Evolutionary conservation across 208 protist genomes (phyloP).

Genomic region (Phytomonas sp.): DNA sequence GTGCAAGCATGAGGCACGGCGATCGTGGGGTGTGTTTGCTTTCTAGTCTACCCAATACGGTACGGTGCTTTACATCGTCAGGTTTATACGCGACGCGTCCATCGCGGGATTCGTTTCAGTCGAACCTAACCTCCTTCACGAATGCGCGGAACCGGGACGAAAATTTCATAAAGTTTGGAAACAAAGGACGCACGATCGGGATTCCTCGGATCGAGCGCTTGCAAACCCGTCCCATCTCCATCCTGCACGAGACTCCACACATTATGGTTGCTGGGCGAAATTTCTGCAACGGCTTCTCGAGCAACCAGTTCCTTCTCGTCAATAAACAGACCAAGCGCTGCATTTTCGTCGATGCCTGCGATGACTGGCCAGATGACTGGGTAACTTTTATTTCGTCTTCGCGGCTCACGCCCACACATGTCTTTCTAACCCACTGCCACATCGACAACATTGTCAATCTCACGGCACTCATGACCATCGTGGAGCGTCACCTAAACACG

Average conservation of each 20-base stretch:
- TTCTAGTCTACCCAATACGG: not conserved
- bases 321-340: conserved; percentile 56
- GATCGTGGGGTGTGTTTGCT: not conserved
- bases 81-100: conserved; percentile 8
- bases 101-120: conserved; percentile 38
- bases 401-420: conserved; percentile 45
- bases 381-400: conserved; percentile 65
- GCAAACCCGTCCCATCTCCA: conserved; percentile 53
- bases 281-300: conserved; percentile 74
- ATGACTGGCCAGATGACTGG: conserved; percentile 91
- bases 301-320: conserved; percentile 81
- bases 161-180: conserved; percentile 62
- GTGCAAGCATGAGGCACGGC: not conserved
- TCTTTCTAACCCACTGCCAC: conserved; percentile 88
- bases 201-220: conserved; percentile 65
- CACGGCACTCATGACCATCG: conserved; percentile 58
- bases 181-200: conserved; percentile 24
- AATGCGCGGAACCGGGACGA: conserved; percentile 74
- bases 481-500: conserved; percentile 32
- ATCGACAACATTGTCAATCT: conserved; percentile 83
- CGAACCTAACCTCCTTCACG: conserved; percentile 78
- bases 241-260: conserved; percentile 77
- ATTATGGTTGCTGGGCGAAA: conserved; percentile 69
- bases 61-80: conserved; percentile 6
- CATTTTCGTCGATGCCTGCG: conserved; percentile 79